Percentiles rank a stretch among this genome's conserved stretches.
Evolutionary conservation across 2,329 filamentous ascomycete species (phyloP).

Genomic region (Calycina herbarum): DNA sequence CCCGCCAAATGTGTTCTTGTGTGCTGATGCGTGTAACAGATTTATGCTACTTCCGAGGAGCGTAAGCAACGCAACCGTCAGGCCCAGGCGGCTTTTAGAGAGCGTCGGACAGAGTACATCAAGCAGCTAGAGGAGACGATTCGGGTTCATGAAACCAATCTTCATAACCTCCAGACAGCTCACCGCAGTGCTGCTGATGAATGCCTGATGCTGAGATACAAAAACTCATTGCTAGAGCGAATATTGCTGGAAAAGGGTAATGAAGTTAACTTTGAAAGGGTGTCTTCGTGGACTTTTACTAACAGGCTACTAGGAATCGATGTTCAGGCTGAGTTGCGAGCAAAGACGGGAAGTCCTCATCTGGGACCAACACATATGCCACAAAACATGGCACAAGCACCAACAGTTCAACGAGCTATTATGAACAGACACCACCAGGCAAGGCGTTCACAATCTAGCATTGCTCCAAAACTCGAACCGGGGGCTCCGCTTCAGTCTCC

Average conservation of each 20-base stretch:
- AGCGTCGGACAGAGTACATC: conserved; percentile 97
- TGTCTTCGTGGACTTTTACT: conserved; percentile 10
- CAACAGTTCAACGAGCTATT: conserved; percentile 77
- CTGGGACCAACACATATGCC: conserved; percentile 68
- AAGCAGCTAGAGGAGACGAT: conserved; percentile 98
- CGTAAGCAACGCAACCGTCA: conserved; percentile 96
- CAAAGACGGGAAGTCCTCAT: conserved; percentile 86
- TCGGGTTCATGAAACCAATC: conserved; percentile 91
- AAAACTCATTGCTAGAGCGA: conserved; percentile 93
- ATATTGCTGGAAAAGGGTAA: conserved; percentile 94
- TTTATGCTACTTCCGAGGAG: conserved; percentile 98
- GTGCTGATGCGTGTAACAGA: conserved; percentile 53
- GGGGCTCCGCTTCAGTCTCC: conserved; percentile 53
- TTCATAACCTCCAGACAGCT: conserved; percentile 89
- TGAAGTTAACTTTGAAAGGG: neutral
- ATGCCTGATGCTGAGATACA: conserved; percentile 96
- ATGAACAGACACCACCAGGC: conserved; percentile 74
- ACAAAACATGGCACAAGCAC: conserved; percentile 69
- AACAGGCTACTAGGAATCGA: conserved; percentile 71
- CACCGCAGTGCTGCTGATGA: conserved; percentile 94
- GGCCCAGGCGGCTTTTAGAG: conserved; percentile 94
- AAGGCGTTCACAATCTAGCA: conserved; percentile 69
- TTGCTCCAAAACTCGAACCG: conserved; percentile 72
- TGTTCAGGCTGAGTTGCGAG: conserved; percentile 90
- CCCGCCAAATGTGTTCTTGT: conserved; percentile 12